A percentile compares a stretch with the other conserved stretches of the same genome.
Conservation (phyloP, 1,284 basidiomycete genomes). For the Microstroma glucosiphilum region DNA sequence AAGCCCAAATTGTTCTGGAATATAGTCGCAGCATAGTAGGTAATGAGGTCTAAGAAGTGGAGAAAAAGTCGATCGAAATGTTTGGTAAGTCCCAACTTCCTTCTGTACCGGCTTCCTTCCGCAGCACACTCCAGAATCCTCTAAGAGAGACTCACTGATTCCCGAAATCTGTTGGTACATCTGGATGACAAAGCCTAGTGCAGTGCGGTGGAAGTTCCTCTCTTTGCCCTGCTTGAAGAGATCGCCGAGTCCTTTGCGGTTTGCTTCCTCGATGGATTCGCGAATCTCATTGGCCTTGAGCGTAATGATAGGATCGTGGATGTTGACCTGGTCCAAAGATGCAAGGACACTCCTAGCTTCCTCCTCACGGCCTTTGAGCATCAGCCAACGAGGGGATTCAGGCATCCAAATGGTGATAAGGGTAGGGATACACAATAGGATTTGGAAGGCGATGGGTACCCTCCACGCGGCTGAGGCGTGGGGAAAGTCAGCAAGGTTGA, state of each 20-base stretch:
- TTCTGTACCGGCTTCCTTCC: background rate
- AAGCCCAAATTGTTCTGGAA: slow-evolving; percentile 41
- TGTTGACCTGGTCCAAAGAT: slow-evolving; percentile 34
- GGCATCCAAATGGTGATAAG: slow-evolving; percentile 46
- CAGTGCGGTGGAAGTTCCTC: slow-evolving; percentile 45
- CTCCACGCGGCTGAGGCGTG: slow-evolving; percentile 32
- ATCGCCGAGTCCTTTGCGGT: slow-evolving; percentile 23
- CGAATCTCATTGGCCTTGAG: slow-evolving; percentile 38
- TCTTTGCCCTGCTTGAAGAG: slow-evolving; percentile 44
- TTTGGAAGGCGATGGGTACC: slow-evolving; percentile 43
- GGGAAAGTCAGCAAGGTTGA: slow-evolving; percentile 10
- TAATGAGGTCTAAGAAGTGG: background rate
- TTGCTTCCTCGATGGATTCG: slow-evolving; percentile 28
- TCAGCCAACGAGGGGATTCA: slow-evolving; percentile 47
- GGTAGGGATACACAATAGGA: slow-evolving; percentile 47
- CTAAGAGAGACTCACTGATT: slow-evolving; percentile 24
- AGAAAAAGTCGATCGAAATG: background rate
- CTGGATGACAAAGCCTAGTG: slow-evolving; percentile 41
- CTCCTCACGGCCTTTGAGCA: slow-evolving; percentile 34
- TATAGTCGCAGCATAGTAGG: slow-evolving; percentile 46
- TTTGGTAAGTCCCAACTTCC: background rate
- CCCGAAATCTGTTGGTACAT: slow-evolving; percentile 49
- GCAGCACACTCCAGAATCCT: background rate
- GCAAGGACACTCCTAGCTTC: slow-evolving; percentile 40
- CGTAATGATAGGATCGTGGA: slow-evolving; percentile 30